Evolutionary conservation across 805 yeast genomes (phyloP), one percentile per base, ranked within the genome.

Genomic region (Blastobotrys peoriensis): DNA sequence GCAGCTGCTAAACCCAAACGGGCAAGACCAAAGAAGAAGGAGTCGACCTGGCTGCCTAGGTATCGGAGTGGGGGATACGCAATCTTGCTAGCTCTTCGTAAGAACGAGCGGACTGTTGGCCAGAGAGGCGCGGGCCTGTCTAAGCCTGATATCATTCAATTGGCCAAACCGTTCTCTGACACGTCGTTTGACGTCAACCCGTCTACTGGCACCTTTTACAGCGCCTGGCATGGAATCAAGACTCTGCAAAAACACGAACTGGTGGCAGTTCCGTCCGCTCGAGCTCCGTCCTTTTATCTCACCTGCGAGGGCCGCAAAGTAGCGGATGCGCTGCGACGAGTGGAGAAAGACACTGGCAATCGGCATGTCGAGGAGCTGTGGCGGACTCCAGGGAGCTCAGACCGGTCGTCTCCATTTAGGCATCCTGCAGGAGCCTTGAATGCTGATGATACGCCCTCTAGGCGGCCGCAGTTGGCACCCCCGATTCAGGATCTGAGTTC

Each of bases 61-160:
- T 77, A 78, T 48, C 65, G 89, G 28, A 78, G 93, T 0, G 96
- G 96, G 1, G 94, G 85, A 0, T 89, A 85, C 65, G 95, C 93
- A 0, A 83, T 88, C 5, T 55, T 88, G 16, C 49, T 86, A 16
- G 80, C 81, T 0, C 63, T 88, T 2, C 64, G 70, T 40, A 68
- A 75, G 37, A 45, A 57, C 23, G 54, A 55, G 33, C 17, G 25
- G 4, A 38, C 35, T 2, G 37, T 40, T 6, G 37, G 27, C 13
- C 30, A 18, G 1, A 8, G 13, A 8, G 61, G 70, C 17, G 56
- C 61, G n/a, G 95, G 96, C 0, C 56, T 85, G 54, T 70, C 80
- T 3, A 83, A 78, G 56, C 76, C 75, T 8, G 82, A 77, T 33
- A 72, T 88, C 4, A 66, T 75, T 2, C 56, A 68, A 6, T 54